Base-by-base conservation (phyloP, 768 basidiomycete species). In the Rossbeevera mucosa region DNA sequence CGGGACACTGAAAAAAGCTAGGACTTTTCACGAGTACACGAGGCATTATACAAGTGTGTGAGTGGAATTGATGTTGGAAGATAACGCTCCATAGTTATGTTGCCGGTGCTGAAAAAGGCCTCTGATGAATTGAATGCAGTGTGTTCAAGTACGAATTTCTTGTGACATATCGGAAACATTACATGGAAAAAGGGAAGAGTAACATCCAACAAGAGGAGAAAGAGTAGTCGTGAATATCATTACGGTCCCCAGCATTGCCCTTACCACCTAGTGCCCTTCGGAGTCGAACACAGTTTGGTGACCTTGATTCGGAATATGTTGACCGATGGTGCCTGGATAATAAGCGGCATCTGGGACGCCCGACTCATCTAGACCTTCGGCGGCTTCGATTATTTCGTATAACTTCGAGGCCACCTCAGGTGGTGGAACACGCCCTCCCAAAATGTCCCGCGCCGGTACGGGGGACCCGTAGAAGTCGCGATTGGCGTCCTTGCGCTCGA, bases 301-400 rank as follows among this genome's bases (percentile, higher is more conserved):
- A 28, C 71, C 69, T 22, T 72, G 69, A 18, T 76, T 60, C 7
- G 75, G 69, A 57, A 83, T 74, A 59, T 85, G 85, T 45, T 79
- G 78, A n/a, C 83, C 82, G 2, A 72, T 72, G 11, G 77, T 72
- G 29, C 79, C 75, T 0, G 94, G 94, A 24, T 94, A 82, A 65
- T 91, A 96, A 2, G 90, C 80, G 24, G 79, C 74, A 21, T 87
- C 80, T 0, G 94, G 93, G 20, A 95, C 72, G 3, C 84, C 85
- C 0, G 75, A 73, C 73, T 96, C 94, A 65, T 96, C 94, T 44
- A 95, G 73, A 29, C 94, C 94, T 70, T 94, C 94, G 7, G 92
- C 92, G 29, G 91, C 88, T 72, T 98, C 95, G 59, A 99, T 95
- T 63, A 97, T 86, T 67, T 98, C 95, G 70, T 98, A 98, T 58